Evolutionary conservation across 495 filamentous ascomycete species (phyloP), one percentile per base, ranked within the genome.

Genomic region (Chaetomium fimeti): DNA sequence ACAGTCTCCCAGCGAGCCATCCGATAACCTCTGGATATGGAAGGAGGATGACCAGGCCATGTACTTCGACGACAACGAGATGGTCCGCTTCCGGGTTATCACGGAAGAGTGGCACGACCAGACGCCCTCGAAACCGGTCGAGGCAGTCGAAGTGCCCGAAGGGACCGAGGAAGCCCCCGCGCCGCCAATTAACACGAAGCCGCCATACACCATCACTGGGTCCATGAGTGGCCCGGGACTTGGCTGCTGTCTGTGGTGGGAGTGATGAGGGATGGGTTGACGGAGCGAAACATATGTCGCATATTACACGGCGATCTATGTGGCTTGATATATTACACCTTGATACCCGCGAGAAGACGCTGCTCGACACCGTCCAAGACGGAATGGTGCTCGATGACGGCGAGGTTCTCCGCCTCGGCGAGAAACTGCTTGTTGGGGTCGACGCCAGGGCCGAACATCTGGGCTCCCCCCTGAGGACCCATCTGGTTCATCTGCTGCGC

Each of bases 381-480:
- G 69, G 89, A 96, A 69, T 91, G 89, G 73, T 97, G 93, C 74
- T 96, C 92, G 69, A 93, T 82, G 18, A 98, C 94, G 61, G 96
- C 94, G 55, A 98, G 74, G 72, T 98, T 98, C 82, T 98, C 95
- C 0, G 89, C 92, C 77, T 98, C 94, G 61, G 77, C 90, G 72
- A 85, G 78, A 74, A 96, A 98, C 73, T 96, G 80, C 81, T 98
- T 98, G 72, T 97, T 88, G 12, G 93, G 92, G 69, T 98, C 95
- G 61, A 93, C 88, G n/a, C 93, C 92, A 0, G 94, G 93, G 42
- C 90, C 91, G 76, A 96, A 94, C 79, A 93, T 91, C 64, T 88
- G 86, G 22, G 75, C 55, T 79, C 83, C 28, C n/a, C 45, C 45
- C 57, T 77, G 76, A 27, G 90, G 89, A 61, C 87, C 91, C 81